These are phyloP conservation scores for Xanthoconium purpureum DNA, from an alignment of 768 basidiomycete genomes.

Conservation along the genomic window DNA sequence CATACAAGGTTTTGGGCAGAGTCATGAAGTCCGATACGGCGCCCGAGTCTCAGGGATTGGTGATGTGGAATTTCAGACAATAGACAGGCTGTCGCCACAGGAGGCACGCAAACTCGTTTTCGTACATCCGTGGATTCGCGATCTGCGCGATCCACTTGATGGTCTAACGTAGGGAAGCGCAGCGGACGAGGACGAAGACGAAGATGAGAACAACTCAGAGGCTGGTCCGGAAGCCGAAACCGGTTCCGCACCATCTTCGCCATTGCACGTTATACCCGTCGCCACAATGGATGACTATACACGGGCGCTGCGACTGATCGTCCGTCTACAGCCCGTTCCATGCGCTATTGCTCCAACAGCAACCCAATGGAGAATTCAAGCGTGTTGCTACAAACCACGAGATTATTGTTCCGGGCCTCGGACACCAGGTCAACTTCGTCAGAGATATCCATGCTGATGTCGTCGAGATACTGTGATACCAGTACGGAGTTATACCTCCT, in stretches of 20 bases:
- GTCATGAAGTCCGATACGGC: neutral
- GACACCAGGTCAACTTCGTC: neutral
- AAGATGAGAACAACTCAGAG: neutral
- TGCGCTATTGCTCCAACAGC: neutral
- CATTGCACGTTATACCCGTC: no score
- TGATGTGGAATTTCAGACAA: neutral
- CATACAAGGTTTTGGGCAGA: neutral
- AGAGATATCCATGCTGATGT: neutral
- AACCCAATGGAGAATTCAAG: neutral
- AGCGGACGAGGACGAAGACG: neutral
- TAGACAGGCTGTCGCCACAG: neutral
- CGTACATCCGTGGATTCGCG: no score
- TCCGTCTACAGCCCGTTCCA: neutral
- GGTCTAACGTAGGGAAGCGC: neutral
- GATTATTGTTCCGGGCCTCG: neutral
- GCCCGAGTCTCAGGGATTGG: neutral
- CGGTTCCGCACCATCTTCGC: no score
- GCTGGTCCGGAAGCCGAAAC: neutral
- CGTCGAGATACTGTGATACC: neutral
- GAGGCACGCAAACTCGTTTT: neutral
- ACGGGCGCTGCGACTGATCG: neutral
- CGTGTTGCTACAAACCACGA: neutral
- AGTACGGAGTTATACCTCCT: no score
- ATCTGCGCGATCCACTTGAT: neutral
- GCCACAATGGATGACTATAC: neutral